Conservation (phyloP, 1,284 basidiomycete genomes). For the Ceratobasidium papillatum region DNA sequence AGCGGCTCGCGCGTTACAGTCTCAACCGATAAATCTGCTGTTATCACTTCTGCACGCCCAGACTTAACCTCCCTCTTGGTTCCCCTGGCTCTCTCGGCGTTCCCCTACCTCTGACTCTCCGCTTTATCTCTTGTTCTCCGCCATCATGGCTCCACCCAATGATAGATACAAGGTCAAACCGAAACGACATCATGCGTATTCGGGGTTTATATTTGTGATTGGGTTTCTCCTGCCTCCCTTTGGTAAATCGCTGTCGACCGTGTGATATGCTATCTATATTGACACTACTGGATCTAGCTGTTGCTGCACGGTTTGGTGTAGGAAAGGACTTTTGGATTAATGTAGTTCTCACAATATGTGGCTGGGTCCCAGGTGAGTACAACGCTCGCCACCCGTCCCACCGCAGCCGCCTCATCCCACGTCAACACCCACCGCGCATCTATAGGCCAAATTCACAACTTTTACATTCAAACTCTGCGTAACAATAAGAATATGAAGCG, state of each 20-base stretch:
- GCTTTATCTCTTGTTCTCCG: background rate
- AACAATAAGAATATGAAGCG: conserved; percentile 93
- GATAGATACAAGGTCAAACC: conserved; percentile 51
- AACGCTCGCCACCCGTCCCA: background rate
- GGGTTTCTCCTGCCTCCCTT: conserved; percentile 89
- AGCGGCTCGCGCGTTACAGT: conserved; percentile 9
- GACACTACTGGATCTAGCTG: conserved; percentile 63
- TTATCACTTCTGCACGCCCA: background rate
- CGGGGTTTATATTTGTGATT: conserved; percentile 80
- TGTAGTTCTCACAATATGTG: conserved; percentile 85
- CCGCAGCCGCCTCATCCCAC: conserved; percentile 37
- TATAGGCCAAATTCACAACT: conserved; percentile 85
- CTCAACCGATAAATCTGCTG: conserved; percentile 36
- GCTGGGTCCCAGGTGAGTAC: conserved; percentile 84
- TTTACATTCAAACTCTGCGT: conserved; percentile 81
- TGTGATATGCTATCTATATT: background rate
- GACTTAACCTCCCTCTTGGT: conserved; percentile 10
- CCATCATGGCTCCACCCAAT: background rate
- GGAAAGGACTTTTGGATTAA: conserved; percentile 95
- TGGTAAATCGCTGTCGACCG: conserved; percentile 61
- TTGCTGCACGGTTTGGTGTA: conserved; percentile 93
- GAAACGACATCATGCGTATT: conserved; percentile 82
- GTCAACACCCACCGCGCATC: conserved; percentile 22
- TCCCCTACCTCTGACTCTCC: background rate
- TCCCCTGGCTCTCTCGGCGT: conserved; percentile 3